phyloP scores from a whole-genome alignment of 352 stramenopile species.

The Thalassiosira livingstoniorum region DNA sequence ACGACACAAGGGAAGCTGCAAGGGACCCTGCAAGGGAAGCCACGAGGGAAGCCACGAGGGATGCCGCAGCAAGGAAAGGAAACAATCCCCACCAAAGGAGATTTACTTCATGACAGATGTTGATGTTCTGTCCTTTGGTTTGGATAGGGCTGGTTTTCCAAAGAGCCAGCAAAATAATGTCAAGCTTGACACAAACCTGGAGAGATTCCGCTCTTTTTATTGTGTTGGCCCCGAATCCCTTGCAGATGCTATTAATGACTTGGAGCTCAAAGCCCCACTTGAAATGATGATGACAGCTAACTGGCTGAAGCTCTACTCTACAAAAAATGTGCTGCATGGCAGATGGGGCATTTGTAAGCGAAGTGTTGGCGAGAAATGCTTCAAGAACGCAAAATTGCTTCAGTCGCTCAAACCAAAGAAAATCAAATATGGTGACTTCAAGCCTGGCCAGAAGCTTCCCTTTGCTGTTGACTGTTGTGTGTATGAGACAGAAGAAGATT shows the following conservation, averaged over 20 bases:
- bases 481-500: too few species aligned
- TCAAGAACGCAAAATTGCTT: neutral
- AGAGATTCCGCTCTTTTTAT: neutral
- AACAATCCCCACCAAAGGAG: too few species aligned
- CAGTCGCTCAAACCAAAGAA: neutral
- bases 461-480: neutral
- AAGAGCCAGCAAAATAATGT: too few species aligned
- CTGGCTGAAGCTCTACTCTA: neutral
- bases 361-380: neutral
- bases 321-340: neutral
- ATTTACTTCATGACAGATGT: too few species aligned
- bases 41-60: too few species aligned
- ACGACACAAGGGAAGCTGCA: too few species aligned
- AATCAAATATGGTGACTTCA: neutral
- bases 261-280: neutral
- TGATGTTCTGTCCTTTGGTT: too few species aligned
- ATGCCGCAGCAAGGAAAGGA: too few species aligned
- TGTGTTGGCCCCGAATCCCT: neutral
- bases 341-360: neutral
- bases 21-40: too few species aligned
- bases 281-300: neutral
- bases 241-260: neutral
- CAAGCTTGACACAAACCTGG: neutral
- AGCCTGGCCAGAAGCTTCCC: neutral
- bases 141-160: too few species aligned